Base-by-base conservation (phyloP, 1,139 yeast genomes). In the Yamadazyma diospyri region DNA sequence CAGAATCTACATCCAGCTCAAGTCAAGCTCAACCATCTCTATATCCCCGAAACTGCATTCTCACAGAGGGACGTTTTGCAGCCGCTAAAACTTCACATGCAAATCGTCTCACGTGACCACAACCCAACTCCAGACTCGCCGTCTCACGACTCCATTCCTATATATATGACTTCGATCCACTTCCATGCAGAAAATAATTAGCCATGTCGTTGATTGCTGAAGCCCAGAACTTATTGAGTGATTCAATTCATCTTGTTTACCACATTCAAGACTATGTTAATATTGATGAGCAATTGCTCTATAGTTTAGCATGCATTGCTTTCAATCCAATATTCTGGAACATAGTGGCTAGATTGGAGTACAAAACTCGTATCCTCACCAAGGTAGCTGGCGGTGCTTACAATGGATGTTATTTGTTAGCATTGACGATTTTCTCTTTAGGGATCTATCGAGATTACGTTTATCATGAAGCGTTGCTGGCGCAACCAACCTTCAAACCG, bases 271-370 rank as follows among this genome's bases (percentile, higher is more conserved):
- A 43, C 16, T 45, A 43, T 24, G 43, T 45, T 9, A 40, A 29
- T 16, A 27, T 45, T 27, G 39, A 38, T 26, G 21, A 40, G 21
- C 35, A 45, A 34, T 38, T 45, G 33, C 15, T 41, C 16, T 46
- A 40, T 32, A 37, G 43, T 29, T 36, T 46, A 26, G 47, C 33
- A 4, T 45, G 48, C 25, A 85, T 92, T 48, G 79, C 83, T 13
- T 89, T 92, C 73, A 92, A 92, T 55, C 98, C 98, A 11, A 75
- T 85, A 21, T 89, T 88, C 56, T 92, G 98, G 98, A 92, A 92
- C 58, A 72, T 83, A 37, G 95, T 78, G 18, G 98, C 98, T 7
- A 73, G 97, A 49, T 51, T 75, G 24, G 97, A 92, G 56, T 86
- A 86, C 67, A 76, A 76, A 39, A 77, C 85, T 19, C 82, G 83